phyloP scores from a whole-genome alignment of 2,329 filamentous ascomycete species.

The Epichloe coenophiala region DNA sequence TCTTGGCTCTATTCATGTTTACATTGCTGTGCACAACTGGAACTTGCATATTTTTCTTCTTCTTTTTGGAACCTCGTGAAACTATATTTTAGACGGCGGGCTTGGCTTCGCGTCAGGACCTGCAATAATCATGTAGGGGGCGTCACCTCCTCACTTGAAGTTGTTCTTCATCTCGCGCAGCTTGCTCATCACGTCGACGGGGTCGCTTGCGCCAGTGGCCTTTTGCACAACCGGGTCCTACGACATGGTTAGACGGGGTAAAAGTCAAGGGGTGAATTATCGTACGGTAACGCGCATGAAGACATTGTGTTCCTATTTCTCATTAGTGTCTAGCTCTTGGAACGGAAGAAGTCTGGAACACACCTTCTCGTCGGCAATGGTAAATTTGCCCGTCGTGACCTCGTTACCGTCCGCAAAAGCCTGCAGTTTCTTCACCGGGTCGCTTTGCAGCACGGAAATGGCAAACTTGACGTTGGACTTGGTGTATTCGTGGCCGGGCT shows the following conservation, averaged over 20 bases:
- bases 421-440: conserved; percentile 63
- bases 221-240: conserved; percentile 76
- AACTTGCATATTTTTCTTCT: too few relatives aligned
- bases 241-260: background rate
- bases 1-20: too few relatives aligned
- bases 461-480: conserved; percentile 89
- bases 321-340: background rate
- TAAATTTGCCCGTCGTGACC: conserved; percentile 90
- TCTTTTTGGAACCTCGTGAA: too few relatives aligned
- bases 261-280: conserved; percentile 3
- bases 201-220: conserved; percentile 66
- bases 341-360: conserved; percentile 4
- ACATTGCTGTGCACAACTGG: too few relatives aligned
- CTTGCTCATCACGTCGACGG: conserved; percentile 72
- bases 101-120: conserved; percentile 12
- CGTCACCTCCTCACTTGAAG: conserved; percentile 43
- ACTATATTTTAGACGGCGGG: conserved; percentile 2
- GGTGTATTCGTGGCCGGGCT: conserved; percentile 98
- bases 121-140: background rate
- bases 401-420: conserved; percentile 65
- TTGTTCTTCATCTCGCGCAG: conserved; percentile 86
- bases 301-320: conserved; percentile 68
- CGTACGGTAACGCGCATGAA: conserved; percentile 81
- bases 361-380: conserved; percentile 94
- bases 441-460: conserved; percentile 58